Evolutionary conservation across 805 yeast genomes (phyloP), one percentile per base, ranked within the genome.

Genomic region (Lipomyces oligophaga): DNA sequence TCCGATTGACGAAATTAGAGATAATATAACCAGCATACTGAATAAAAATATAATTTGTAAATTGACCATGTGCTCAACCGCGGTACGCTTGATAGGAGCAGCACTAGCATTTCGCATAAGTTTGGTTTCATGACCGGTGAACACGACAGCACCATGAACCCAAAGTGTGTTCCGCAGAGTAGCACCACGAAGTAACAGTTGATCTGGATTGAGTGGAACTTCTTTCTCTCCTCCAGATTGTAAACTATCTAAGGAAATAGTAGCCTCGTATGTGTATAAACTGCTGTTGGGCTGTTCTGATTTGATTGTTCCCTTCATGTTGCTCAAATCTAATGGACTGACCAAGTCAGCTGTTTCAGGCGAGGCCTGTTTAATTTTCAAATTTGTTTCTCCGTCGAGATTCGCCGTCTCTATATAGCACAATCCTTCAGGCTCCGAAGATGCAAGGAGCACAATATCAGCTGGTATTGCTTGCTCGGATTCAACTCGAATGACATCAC

Each of bases 21-120:
- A 69, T 46, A 93, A 72, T 4, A 78, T 71, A 19, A 90, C 78
- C 55, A 93, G 75, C 46, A 93, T 80, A 22, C 83, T 79, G 64
- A 93, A 93, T 52, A 93, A 70, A 1, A 90, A 95, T 48, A 93
- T 69, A 60, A 93, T 90, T 66, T 93, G 99, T 58, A 85, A 67
- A 63, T 93, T 94, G 59, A 93, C 90, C 67, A 89, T 84, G 64
- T 95, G 79, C 70, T 93, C 99, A 11, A 94, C 97, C 21, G 95
- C 95, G 0, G 99, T 93, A 60, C 95, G 77, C 64, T 93, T 93
- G 60, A 93, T 94, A 8, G 99, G 99, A 1, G 99, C 82, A 1
- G 98, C 97, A 1, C 97, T 89, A 16, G 99, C 98, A 69, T 93
- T 93, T 63, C 98, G 79, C 97, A 93, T 90, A 56, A 93, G 73